phyloP scores from a whole-genome alignment of 305 asterid genomes.

The Solanum hybrid region DNA sequence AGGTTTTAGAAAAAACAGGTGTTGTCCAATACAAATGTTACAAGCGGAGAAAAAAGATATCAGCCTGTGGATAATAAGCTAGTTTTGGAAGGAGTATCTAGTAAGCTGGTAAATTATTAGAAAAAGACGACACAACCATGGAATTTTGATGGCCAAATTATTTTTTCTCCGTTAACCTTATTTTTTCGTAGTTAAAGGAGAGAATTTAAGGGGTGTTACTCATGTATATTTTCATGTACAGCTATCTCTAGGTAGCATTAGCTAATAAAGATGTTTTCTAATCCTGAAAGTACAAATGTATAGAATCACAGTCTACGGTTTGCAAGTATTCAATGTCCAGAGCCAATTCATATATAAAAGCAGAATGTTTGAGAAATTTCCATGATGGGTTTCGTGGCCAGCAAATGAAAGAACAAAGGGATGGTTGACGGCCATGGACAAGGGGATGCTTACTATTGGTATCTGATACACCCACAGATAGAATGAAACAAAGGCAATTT shows the following conservation, averaged over 20 bases:
- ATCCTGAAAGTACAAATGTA: background rate
- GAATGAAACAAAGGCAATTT: background rate
- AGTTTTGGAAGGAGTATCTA: background rate
- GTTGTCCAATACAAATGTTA: conserved; percentile 32
- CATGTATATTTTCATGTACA: background rate
- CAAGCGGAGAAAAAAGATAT: conserved; percentile 34
- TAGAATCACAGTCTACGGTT: background rate
- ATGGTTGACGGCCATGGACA: background rate
- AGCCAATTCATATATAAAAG: background rate
- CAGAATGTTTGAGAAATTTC: background rate
- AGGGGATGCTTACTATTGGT: background rate
- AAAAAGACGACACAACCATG: background rate
- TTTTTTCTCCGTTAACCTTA: background rate
- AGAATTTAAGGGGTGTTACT: background rate
- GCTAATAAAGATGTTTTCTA: background rate
- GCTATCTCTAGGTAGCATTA: background rate
- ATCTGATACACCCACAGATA: background rate
- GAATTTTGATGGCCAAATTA: background rate
- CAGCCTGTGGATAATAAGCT: conserved; percentile 21
- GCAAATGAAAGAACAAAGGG: background rate
- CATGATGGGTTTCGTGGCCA: background rate
- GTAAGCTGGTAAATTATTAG: background rate
- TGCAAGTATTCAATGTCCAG: background rate
- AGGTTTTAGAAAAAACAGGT: background rate
- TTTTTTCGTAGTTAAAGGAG: background rate